Evolutionary conservation across 192 early-diverging fungal species (phyloP), one percentile per base, ranked within the genome.

Genomic region (Martensiomyces pterosporus): DNA sequence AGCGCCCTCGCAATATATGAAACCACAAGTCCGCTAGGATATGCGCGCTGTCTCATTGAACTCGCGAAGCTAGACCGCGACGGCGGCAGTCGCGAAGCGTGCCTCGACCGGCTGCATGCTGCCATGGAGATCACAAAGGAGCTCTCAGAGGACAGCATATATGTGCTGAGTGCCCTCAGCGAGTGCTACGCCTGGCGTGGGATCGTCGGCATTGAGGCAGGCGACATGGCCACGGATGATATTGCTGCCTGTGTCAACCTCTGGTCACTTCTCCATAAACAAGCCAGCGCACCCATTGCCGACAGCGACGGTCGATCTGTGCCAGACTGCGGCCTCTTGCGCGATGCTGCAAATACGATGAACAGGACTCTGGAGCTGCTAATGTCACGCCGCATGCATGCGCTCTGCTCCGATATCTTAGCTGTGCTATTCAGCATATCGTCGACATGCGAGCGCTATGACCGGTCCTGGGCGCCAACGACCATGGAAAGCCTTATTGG

Each of bases 141-240:
- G 4, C 38, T 19, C 29, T 18, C 43, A 1, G 39, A 32, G 9
- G 27, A 34, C 2, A 24, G 39, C 21, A 38, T 57, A 2, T 72
- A 72, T 41, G 35, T 25, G 7, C 16, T 58, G 2, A 29, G 39
- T 2, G 38, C 49, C 4, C 17, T 51, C 16, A 61, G 49, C 10
- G 61, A 72, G 49, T 56, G 68, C 53, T 55, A 60, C 15, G 61
- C 55, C 6, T 72, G 68, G 68, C 47, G 49, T 22, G 49, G 57
- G 1, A 25, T 72, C 19, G 42, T 56, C 15, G 47, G 6, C 0
- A 52, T 64, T 25, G 68, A 72, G 49, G 3, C 17, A 14, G 29
- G 41, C 8, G 21, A 19, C 12, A 8, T 13, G 16, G 39, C 33
- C 18, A 8, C 39, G 2, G 14, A 39, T 4, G 41, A 47, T 12